Percentiles rank a stretch among this genome's conserved stretches.
Conservation (phyloP, 1,284 basidiomycete genomes). For the Inonotus obliquus region DNA sequence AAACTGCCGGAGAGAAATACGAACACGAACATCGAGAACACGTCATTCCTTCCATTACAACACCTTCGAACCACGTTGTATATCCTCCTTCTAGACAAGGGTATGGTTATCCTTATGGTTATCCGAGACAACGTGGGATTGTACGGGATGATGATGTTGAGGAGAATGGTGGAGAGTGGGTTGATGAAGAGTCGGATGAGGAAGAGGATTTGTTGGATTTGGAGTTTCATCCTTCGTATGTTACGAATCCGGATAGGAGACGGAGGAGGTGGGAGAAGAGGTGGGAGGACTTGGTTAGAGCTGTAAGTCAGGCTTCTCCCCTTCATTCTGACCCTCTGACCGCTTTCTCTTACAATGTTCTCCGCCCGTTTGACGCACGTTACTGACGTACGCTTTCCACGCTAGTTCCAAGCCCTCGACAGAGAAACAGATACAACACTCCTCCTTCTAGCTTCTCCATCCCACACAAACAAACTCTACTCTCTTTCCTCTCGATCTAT, state of each 20-base stretch:
- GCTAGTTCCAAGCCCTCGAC: constrained; percentile 70
- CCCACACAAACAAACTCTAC: constrained; percentile 61
- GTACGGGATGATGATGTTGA: constrained; percentile 36
- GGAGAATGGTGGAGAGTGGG: constrained; percentile 56
- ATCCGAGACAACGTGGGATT: constrained; percentile 15
- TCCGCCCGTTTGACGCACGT: constrained; percentile 12
- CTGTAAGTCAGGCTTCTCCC: constrained; percentile 39
- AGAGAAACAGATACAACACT: constrained; percentile 75
- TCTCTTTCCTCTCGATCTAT: constrained; percentile 61
- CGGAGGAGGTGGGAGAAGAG: constrained; percentile 65
- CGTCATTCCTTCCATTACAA: background rate
- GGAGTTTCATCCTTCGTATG: constrained; percentile 69
- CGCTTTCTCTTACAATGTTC: background rate
- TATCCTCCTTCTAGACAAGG: no score
- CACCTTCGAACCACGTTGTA: background rate
- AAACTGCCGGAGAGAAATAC: constrained; percentile 49
- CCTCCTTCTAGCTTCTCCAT: constrained; percentile 66
- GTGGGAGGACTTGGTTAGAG: constrained; percentile 68
- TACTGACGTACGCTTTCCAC: constrained; percentile 13
- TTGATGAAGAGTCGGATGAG: constrained; percentile 70
- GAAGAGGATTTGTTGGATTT: constrained; percentile 67
- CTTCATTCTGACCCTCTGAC: background rate
- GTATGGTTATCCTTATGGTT: background rate
- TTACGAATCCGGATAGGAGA: constrained; percentile 60
- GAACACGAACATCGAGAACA: background rate